A percentile compares a stretch with the other conserved stretches of the same genome.
Evolutionary conservation across 1,284 basidiomycete species (phyloP).

Genomic region (Fomitopsis pinicola): DNA sequence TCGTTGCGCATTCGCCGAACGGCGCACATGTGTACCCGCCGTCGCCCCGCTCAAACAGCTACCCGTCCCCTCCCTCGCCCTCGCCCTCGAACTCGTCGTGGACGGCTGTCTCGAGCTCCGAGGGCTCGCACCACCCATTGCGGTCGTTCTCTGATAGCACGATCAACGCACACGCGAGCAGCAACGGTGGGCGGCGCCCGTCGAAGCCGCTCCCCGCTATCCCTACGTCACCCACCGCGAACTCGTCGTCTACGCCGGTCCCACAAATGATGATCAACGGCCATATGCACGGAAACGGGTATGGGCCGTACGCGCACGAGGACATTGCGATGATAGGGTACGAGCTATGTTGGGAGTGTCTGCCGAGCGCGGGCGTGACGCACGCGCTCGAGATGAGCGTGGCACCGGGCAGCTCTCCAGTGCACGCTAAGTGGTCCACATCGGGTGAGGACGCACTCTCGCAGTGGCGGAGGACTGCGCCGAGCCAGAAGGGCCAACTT

Average conservation of each 20-base stretch:
- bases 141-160: constrained; percentile 16
- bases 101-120: constrained; percentile 25
- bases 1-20: constrained; percentile 8
- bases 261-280: not conserved
- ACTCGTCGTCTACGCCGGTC: constrained; percentile 4
- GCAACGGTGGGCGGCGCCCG: not conserved
- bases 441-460: constrained; percentile 48
- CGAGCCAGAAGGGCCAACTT: constrained; percentile 63
- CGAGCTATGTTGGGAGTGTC: constrained; percentile 78
- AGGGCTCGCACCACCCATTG: constrained; percentile 8
- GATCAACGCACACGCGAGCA: constrained; percentile 10
- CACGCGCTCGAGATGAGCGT: constrained; percentile 66
- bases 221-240: not conserved
- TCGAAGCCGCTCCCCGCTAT: constrained; percentile 14
- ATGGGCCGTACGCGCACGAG: not conserved
- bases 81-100: constrained; percentile 35
- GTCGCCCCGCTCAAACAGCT: not conserved
- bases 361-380: constrained; percentile 70
- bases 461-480: constrained; percentile 59
- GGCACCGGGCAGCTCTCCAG: constrained; percentile 41
- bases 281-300: not conserved
- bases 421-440: constrained; percentile 31
- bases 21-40: constrained; percentile 11
- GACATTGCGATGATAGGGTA: constrained; percentile 45
- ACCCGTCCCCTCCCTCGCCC: constrained; percentile 12